Conservation (phyloP, 1,139 yeast species). For the Blastobotrys indianensis region DNA sequence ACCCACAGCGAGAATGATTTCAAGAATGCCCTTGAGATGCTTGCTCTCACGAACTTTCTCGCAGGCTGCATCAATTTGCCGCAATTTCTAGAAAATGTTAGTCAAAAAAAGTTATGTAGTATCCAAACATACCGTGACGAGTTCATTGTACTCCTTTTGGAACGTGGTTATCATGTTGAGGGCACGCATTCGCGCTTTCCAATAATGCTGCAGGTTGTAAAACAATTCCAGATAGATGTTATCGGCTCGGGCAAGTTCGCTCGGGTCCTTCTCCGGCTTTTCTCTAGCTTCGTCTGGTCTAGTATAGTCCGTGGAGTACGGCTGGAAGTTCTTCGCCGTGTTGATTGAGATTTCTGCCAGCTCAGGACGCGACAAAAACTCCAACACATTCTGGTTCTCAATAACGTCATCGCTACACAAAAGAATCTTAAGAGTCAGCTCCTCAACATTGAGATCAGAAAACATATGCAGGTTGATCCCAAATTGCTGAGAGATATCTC, state of each 20-base stretch:
- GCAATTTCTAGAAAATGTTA: slow-evolving; percentile 40
- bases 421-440: slow-evolving; percentile 58
- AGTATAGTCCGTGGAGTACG: slow-evolving; percentile 57
- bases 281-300: slow-evolving; percentile 25
- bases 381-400: slow-evolving; percentile 65
- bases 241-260: slow-evolving; percentile 73
- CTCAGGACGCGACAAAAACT: slow-evolving; percentile 71
- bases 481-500: slow-evolving; percentile 84
- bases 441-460: slow-evolving; percentile 54
- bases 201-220: slow-evolving; percentile 70
- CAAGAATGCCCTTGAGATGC: slow-evolving; percentile 61
- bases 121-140: slow-evolving; percentile 35
- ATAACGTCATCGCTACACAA: slow-evolving; percentile 67
- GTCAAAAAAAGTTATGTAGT: no score
- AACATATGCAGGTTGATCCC: slow-evolving; percentile 88
- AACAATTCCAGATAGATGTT: slow-evolving; percentile 71
- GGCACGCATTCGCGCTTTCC: slow-evolving; percentile 84
- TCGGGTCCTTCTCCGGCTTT: slow-evolving; percentile 52
- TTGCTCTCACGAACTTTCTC: slow-evolving; percentile 55
- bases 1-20: slow-evolving; percentile 78
- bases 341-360: slow-evolving; percentile 67
- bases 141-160: slow-evolving; percentile 67
- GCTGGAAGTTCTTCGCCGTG: slow-evolving; percentile 58
- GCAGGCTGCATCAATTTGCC: slow-evolving; percentile 62
- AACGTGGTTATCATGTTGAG: slow-evolving; percentile 61